Base-by-base conservation (phyloP, 306 rosid species). In the Castanea crenata region DNA sequence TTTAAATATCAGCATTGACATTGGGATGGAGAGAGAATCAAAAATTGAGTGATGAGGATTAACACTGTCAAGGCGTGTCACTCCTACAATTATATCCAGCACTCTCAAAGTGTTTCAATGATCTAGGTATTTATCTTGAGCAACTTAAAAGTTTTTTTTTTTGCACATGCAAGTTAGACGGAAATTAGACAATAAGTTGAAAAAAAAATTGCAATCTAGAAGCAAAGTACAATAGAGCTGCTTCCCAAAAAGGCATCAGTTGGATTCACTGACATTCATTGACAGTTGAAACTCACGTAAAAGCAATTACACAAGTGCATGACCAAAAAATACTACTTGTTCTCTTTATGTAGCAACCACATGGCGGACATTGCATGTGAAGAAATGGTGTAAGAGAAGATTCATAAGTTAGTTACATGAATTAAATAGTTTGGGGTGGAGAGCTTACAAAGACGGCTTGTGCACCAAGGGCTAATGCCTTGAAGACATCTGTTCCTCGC, bases 381-480 rank as follows among this genome's bases (percentile, higher is more conserved):
- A 19, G 35, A 67, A 67, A 9, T 7, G 3, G n/a, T 34, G 21
- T 15, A 64, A 67, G 51, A 19, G 21, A 34, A 67, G 35, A 67
- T 18, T 35, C 51, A 5, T 34, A 19, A 32, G 71, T 67, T 13
- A 23, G 31, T 46, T 46, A 3, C 52, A 59, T 21, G 18, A 63
- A 27, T 15, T 5, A 27, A 13, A 14, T 6, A 3, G 69, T 27
- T 29, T 27, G 38, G 38, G 44, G 58, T 23, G 29, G n/a, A 81
- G 75, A 68, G 69, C 98, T 93, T 69, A 96, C 98, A 83, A 96
- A 91, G 55, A 96, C 81, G 73, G 98, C 99, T n/a, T 98, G 86
- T 69, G 99, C 99, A 75, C 99, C 99, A 1, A 96, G 90, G 12
- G 99, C 99, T 85, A 96, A 85, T 64, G 99, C 99, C 87, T 96